Percentiles rank a stretch among this genome's conserved stretches.
These are phyloP conservation scores for Cutaneotrichosporon sp. DNA, from an alignment of 1,284 basidiomycete genomes.

Conservation along the genomic window DNA sequence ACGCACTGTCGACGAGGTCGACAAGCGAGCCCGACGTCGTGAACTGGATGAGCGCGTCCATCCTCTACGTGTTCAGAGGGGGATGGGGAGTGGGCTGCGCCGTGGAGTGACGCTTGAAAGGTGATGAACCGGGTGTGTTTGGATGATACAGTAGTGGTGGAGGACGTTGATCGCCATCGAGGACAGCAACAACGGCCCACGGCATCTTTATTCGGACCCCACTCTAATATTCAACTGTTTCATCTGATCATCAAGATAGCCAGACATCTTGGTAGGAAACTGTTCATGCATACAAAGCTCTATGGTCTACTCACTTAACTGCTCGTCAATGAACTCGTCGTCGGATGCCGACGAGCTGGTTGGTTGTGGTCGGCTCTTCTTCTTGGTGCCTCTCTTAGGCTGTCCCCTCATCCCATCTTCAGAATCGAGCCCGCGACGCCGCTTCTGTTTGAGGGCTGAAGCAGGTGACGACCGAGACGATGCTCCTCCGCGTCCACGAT, in stretches of 20 bases:
- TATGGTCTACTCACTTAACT: background rate
- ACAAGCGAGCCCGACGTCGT: conserved; percentile 94
- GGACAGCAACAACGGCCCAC: background rate
- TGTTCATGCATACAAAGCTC: background rate
- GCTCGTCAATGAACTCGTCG: background rate
- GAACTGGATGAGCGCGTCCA: conserved; percentile 94
- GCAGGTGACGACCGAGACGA: background rate
- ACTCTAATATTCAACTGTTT: background rate
- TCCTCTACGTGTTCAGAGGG: conserved; percentile 42
- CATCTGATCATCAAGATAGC: background rate
- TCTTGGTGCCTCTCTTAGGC: background rate
- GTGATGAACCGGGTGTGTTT: background rate
- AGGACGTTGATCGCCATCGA: background rate
- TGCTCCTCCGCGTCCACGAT: background rate
- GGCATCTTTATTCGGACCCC: background rate
- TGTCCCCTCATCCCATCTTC: background rate
- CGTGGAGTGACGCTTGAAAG: background rate
- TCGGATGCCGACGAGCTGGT: background rate
- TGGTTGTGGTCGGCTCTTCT: background rate
- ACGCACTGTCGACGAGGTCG: conserved; percentile 98
- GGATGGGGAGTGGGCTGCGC: background rate
- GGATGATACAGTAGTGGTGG: background rate
- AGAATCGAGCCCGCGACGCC: background rate
- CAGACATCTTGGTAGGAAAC: background rate
- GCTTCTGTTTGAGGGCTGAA: background rate